Evolutionary conservation across 1,284 basidiomycete species (phyloP), one percentile per base, ranked within the genome.

Genomic region (Boletus semigastroideus): DNA sequence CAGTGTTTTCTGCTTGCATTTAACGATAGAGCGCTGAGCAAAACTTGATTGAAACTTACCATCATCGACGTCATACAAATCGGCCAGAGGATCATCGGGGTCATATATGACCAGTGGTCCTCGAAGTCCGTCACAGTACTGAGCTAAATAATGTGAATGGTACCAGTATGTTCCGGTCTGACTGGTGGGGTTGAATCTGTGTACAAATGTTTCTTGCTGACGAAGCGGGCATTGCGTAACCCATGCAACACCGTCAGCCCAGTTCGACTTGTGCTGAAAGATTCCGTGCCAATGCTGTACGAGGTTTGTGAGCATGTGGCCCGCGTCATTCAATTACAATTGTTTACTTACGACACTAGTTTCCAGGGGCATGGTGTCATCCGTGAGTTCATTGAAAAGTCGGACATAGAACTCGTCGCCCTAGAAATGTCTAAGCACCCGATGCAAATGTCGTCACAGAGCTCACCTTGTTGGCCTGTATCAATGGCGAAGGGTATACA

Each of bases 91-190:
- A 41, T 74, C 73, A 0, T 64, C 1, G 3, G 50, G 50, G 20
- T 51, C 44, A 31, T 51, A 51, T 40, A 51, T 51, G 7, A 76
- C 67, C 12, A 69, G 37, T 2, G 71, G 64, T 1, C 79, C 78
- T 41, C 77, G 68, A 30, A 78, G 63, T 14, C 77, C 78, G 46
- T 79, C 77, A 46, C 75, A 78, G 48, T 78, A 77, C 25, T 67
- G 66, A 38, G 41, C 58, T 5, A 10, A n/a, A 46, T 50, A 64
- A 42, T 68, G 66, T 12, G 70, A 71, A 39, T 70, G 70, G 36
- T 72, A 70, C 68, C 68, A 70, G 41, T 60, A 72, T 3, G 68
- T 70, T 31, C 70, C 67, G 1, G 50, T 64, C 36, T 69, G 67
- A 14, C 47, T 41, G 3, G 14, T 40, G 2, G 48, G 34, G 6